Evolutionary conservation across 1,139 yeast species (phyloP), one percentile per base, ranked within the genome.

Genomic region (Maudiozyma humilis): DNA sequence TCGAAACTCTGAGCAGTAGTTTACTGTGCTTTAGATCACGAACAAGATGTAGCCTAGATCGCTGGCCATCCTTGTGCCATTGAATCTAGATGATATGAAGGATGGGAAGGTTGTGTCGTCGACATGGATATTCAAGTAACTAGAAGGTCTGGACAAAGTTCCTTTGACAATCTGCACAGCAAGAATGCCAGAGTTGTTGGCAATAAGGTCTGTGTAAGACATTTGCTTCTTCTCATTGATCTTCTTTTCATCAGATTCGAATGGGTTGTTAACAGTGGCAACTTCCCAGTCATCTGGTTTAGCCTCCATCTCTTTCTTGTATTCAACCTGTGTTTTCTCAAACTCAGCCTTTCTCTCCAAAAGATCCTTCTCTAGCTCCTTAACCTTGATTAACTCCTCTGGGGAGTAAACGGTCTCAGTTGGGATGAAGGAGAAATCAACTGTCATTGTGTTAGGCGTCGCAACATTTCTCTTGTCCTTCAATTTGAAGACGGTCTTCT

Each of bases 11-110:
- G 51, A 83, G 66, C 36, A 77, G 64, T 37, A 76, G 53, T 44
- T 66, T 69, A 37, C 88, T 79, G 58, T 82, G 71, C 38, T 76
- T 74, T 53, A 83, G 70, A 61, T 83, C 91, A 62, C 93, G 75
- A 44, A 83, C 69, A 82, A 82, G 0, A 75, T 75, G 49, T 72
- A 77, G 19, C 79, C 82, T 27, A 63, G 59, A n/a, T 76, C 74
- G 10, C 70, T 54, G 20, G 53, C 46, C 4, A 64, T 45, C 3
- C 47, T 47, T 8, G 55, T 58, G 25, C 51, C 50, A 31, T 63
- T 51, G 7, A 68, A 61, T 40, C 66, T 67, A n/a, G 75, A 63
- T 1, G 83, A 66, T 12, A 72, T 71, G 43, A 76, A 79, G 3
- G 78, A 72, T 4, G 91, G 86, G 44, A 69, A 73, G 1, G 73